Evolutionary conservation across 1,284 basidiomycete genomes (phyloP), one percentile per base, ranked within the genome.

Genomic region (Ceratorhiza oryzae-sativae): DNA sequence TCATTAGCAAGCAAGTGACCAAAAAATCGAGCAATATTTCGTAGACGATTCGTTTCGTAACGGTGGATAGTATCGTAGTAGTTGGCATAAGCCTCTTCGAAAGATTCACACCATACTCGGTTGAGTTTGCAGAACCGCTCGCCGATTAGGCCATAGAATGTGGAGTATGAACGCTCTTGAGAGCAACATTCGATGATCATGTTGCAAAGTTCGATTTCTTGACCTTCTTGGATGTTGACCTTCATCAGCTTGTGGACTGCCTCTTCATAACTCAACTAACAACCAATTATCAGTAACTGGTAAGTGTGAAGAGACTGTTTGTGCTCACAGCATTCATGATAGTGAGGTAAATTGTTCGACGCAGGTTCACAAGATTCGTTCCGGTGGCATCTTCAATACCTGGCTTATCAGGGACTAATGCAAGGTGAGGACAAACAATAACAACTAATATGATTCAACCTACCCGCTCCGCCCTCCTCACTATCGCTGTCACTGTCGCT

Each of bases 121-220:
- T 97, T 95, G 76, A 99, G 86, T 82, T 97, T 97, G 84, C 93
- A 93, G 83, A 99, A 95, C 12, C 97, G 90, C 81, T 99, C 97
- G 67, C 95, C 95, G 77, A 98, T 88, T 41, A 98, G 88, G 23
- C 97, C 97, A 79, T 97, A 99, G 84, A 98, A 99, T 48, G 88
- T 94, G 10, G 93, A 93, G 80, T 98, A 99, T 0, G 97, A 96
- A 3, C 97, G 91, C 80, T 99, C 97, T 84, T 99, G 97, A 1
- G 97, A 99, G 80, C 97, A 99, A 90, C 97, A 99, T 79, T 99
- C 97, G 80, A 99, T 92, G 73, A 99, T 88, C 97, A 99, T 99
- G 84, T 99, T 98, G 81, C 93, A 90, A 65, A 99, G 83, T 81
- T 98, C 97, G 77, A 95, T 93, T 92, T 98, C 97, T 79, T 97